Conservation (phyloP, 805 yeast genomes). For the Peterozyma xylosa region DNA sequence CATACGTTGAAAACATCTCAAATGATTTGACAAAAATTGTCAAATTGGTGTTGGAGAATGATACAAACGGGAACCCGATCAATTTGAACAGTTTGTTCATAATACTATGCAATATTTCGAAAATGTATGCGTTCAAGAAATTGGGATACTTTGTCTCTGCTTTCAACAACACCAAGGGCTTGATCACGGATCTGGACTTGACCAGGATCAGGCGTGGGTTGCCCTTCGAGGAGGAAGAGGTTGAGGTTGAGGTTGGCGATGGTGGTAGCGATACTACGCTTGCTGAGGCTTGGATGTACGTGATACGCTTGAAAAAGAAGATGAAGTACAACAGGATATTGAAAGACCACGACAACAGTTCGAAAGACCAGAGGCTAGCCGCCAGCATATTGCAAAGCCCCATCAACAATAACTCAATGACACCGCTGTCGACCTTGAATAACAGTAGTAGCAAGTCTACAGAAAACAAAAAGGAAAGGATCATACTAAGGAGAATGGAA, state of each 20-base stretch:
- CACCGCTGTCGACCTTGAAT: constrained; percentile 1
- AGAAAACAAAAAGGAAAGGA: constrained; percentile 21
- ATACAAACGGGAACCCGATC: constrained; percentile 16
- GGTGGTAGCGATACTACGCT: constrained; percentile 15
- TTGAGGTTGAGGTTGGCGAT: background rate
- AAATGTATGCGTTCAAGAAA: constrained; percentile 12
- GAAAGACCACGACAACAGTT: constrained; percentile 20
- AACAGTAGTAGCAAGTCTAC: background rate
- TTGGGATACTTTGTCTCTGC: constrained; percentile 14
- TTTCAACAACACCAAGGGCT: constrained; percentile 21
- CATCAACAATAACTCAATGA: constrained; percentile 1
- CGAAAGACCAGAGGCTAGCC: constrained; percentile 20
- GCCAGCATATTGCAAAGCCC: constrained; percentile 11
- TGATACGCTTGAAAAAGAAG: constrained; percentile 37
- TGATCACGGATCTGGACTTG: constrained; percentile 29
- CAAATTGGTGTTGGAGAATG: constrained; percentile 26
- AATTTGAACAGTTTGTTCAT: constrained; percentile 19
- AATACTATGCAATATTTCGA: constrained; percentile 19
- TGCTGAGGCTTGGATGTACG: constrained; percentile 36
- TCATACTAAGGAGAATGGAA: constrained; percentile 75
- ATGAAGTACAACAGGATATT: constrained; percentile 39
- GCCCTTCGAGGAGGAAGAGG: background rate
- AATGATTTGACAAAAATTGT: constrained; percentile 26
- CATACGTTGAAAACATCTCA: constrained; percentile 15
- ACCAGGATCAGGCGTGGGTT: constrained; percentile 13